Evolutionary conservation across 1,139 yeast species (phyloP).

Genomic region (Candida sp.): DNA sequence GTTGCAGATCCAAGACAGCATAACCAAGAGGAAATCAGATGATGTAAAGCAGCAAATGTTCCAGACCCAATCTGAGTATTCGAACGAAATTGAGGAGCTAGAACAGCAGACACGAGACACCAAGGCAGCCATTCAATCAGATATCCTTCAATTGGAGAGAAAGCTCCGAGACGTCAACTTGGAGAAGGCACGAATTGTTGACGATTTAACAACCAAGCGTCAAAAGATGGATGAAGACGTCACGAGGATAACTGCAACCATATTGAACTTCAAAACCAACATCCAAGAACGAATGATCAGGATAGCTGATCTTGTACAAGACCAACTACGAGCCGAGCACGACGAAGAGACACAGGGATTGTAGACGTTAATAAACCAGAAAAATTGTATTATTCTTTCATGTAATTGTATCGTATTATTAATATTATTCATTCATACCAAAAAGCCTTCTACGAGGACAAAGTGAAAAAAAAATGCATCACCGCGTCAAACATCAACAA

Average conservation of each 20-base stretch:
- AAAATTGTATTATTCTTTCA: not conserved
- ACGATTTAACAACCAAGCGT: slow-evolving; percentile 51
- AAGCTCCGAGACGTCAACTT: slow-evolving; percentile 57
- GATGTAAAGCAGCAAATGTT: slow-evolving; percentile 61
- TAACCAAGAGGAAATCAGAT: slow-evolving; percentile 58
- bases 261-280: slow-evolving; percentile 66
- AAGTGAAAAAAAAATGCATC: not conserved
- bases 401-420: not conserved
- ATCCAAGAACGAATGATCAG: slow-evolving; percentile 64
- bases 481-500: not conserved
- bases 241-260: slow-evolving; percentile 58
- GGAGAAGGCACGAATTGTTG: slow-evolving; percentile 56
- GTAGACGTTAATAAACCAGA: not conserved
- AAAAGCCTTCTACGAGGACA: not conserved
- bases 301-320: slow-evolving; percentile 44
- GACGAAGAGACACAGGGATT: not conserved
- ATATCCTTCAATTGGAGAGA: slow-evolving; percentile 58
- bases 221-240: slow-evolving; percentile 56
- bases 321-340: slow-evolving; percentile 12
- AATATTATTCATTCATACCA: slow-evolving; percentile 3
- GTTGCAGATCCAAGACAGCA: slow-evolving; percentile 59
- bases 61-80: slow-evolving; percentile 55
- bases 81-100: slow-evolving; percentile 68
- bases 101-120: slow-evolving; percentile 64
- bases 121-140: slow-evolving; percentile 57